These are phyloP conservation scores for Rhododendron ferrugineum DNA, from an alignment of 148 eudicot genomes.

Conservation along the genomic window DNA sequence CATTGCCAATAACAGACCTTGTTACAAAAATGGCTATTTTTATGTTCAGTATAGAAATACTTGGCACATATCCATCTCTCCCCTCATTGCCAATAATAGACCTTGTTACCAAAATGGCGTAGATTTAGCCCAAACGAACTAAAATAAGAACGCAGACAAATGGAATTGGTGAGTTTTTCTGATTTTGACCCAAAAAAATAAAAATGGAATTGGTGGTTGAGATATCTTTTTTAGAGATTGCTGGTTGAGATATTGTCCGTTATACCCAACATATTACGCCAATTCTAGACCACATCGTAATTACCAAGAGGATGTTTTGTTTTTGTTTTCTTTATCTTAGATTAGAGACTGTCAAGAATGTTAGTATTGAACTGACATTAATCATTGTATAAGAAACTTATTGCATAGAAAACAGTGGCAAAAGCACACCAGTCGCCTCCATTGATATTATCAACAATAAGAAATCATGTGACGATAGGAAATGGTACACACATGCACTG, in stretches of 20 bases:
- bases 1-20: too few species aligned
- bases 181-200: too few species aligned
- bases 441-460: neutral
- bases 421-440: neutral
- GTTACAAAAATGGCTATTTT: neutral
- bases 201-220: neutral
- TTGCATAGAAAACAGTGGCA: neutral
- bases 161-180: neutral
- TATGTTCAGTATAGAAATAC: neutral
- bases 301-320: neutral
- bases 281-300: neutral
- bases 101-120: neutral
- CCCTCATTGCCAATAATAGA: neutral
- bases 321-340: neutral
- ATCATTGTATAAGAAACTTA: neutral
- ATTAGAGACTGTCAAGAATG: neutral
- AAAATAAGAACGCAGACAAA: neutral
- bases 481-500: neutral
- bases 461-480: neutral
- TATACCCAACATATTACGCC: neutral
- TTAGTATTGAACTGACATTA: neutral
- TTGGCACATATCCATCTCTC: neutral
- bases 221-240: too few species aligned
- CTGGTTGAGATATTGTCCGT: neutral
- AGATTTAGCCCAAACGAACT: neutral